phyloP scores from a whole-genome alignment of 116 monocot species.

The Dioscorea cayenensis region DNA sequence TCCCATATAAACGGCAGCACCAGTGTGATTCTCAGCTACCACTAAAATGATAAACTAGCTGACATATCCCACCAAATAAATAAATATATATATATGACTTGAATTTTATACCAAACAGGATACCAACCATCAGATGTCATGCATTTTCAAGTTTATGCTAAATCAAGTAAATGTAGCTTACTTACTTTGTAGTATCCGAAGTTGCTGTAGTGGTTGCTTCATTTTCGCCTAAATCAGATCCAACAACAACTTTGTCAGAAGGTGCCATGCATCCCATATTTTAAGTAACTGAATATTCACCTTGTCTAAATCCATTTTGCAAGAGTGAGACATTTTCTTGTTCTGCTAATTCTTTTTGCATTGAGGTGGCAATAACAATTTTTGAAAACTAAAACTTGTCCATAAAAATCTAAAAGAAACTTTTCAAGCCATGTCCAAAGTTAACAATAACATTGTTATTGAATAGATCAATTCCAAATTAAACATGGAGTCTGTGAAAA shows the following conservation, averaged over 20 bases:
- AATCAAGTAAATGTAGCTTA: constrained; percentile 25
- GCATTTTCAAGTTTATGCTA: neutral
- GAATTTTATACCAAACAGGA: neutral
- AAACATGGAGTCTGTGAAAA: no score
- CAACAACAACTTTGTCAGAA: constrained; percentile 1
- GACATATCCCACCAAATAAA: no score
- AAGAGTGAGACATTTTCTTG: no score
- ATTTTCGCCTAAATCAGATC: constrained; percentile 36
- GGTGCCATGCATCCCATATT: neutral
- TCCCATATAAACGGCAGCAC: neutral
- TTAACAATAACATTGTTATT: no score
- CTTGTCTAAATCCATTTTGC: no score
- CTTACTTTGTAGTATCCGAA: constrained; percentile 94
- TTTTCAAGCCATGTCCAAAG: no score
- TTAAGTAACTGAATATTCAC: neutral
- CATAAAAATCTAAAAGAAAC: no score
- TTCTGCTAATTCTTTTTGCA: no score
- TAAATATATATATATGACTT: neutral
- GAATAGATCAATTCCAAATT: no score
- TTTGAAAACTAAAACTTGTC: no score
- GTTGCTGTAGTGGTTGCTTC: constrained; percentile 33
- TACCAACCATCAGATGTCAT: neutral
- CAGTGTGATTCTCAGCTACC: neutral
- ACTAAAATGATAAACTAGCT: neutral
- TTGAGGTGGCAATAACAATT: no score